A percentile compares a stretch with the other conserved stretches of the same genome.
phyloP scores from a whole-genome alignment of 225 moss, liverwort and hornwort genomes.

The Marchantia polymorpha region DNA sequence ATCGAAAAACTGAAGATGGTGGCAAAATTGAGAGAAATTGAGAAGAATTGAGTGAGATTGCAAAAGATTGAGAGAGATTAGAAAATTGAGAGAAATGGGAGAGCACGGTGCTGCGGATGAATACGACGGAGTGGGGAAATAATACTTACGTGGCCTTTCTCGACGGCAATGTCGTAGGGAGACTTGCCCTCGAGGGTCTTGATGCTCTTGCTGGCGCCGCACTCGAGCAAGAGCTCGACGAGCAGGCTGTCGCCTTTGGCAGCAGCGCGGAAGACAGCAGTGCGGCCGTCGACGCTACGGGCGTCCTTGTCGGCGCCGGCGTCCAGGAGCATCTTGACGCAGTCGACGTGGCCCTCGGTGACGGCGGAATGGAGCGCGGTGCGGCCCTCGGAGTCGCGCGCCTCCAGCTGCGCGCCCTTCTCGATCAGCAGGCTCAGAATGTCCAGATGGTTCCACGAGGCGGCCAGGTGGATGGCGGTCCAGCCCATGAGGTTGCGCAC shows the following conservation, averaged over 20 bases:
- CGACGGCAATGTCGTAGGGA: constrained; percentile 67
- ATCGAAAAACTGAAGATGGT: no score
- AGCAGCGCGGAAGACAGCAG: constrained; percentile 74
- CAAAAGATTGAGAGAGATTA: no score
- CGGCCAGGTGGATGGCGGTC: constrained; percentile 84
- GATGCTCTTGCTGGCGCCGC: constrained; percentile 62
- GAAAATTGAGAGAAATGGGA: no score
- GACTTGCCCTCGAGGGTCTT: constrained; percentile 56
- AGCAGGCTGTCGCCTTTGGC: constrained; percentile 54
- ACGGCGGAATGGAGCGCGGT: constrained; percentile 75
- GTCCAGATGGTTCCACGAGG: constrained; percentile 61
- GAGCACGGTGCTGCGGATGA: no score
- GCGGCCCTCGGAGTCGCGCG: constrained; percentile 56
- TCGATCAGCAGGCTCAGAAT: constrained; percentile 65
- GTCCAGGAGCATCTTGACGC: constrained; percentile 54
- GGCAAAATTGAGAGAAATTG: no score
- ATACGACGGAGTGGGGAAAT: neutral
- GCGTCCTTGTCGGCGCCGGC: constrained; percentile 60
- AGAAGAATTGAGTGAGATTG: no score
- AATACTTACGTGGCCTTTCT: constrained; percentile 55
- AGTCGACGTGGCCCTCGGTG: constrained; percentile 62
- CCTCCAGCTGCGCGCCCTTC: constrained; percentile 61
- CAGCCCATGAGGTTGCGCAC: constrained; percentile 63
- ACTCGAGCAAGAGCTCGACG: constrained; percentile 72
- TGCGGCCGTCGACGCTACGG: constrained; percentile 58